phyloP scores from a whole-genome alignment of 257 asterid genomes.

The Plantago elongata region DNA sequence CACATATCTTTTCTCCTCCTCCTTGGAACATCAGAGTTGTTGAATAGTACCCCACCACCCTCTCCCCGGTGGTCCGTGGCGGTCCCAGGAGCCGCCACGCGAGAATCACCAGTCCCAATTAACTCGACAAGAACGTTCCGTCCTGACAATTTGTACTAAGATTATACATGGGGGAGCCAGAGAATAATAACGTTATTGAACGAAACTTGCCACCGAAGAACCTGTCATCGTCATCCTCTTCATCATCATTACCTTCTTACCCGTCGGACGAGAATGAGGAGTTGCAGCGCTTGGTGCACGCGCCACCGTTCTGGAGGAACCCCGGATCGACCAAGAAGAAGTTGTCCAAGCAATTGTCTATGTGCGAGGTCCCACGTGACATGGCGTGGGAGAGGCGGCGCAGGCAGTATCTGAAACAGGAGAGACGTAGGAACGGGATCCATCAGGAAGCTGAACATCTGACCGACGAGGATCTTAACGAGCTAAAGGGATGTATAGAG shows the following conservation, averaged over 20 bases:
- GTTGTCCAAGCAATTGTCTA: constrained; percentile 66
- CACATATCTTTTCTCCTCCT: constrained; percentile 5
- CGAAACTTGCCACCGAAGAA: neutral
- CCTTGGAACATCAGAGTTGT: neutral
- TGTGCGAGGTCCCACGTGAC: constrained; percentile 70
- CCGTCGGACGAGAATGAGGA: constrained; percentile 54
- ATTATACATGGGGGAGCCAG: constrained; percentile 22
- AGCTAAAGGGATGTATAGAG: constrained; percentile 80
- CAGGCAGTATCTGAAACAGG: constrained; percentile 47
- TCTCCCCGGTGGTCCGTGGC: constrained; percentile 51
- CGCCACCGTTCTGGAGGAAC: constrained; percentile 74
- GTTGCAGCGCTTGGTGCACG: constrained; percentile 51
- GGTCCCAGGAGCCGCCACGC: constrained; percentile 22
- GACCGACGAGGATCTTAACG: constrained; percentile 76
- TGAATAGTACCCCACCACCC: neutral
- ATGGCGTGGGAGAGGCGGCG: constrained; percentile 78
- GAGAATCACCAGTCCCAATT: neutral
- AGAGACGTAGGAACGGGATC: constrained; percentile 35
- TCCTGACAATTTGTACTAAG: neutral
- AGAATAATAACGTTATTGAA: constrained; percentile 1
- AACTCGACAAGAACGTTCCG: neutral
- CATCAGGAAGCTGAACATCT: constrained; percentile 22
- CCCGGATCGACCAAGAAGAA: constrained; percentile 22
- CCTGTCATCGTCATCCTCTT: constrained; percentile 3
- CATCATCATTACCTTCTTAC: constrained; percentile 26